These are phyloP conservation scores for Hyaloscypha hepaticicola DNA, from an alignment of 495 filamentous ascomycete species.

Conservation along the genomic window DNA sequence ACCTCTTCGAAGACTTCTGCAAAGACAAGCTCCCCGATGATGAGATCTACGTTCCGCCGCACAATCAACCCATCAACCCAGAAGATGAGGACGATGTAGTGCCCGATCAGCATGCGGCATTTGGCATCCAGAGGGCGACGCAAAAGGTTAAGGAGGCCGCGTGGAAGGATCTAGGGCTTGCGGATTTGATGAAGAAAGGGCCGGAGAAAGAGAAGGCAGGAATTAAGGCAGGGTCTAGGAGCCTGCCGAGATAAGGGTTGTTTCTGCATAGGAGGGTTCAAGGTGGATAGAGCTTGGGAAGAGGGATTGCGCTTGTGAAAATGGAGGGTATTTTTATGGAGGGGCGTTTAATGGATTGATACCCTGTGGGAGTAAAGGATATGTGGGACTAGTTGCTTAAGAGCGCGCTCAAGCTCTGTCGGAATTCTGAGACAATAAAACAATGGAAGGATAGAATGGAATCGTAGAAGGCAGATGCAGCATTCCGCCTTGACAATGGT, in stretches of 20 bases:
- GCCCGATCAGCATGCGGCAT: slow-evolving; percentile 95
- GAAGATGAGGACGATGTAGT: slow-evolving; percentile 99
- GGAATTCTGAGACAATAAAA: neutral
- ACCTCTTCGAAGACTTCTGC: slow-evolving; percentile 89
- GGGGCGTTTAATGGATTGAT: neutral
- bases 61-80: slow-evolving; percentile 90
- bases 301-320: neutral
- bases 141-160: slow-evolving; percentile 66
- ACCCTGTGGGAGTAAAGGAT: neutral
- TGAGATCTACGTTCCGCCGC: slow-evolving; percentile 85
- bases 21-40: slow-evolving; percentile 64
- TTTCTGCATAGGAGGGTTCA: neutral
- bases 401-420: neutral
- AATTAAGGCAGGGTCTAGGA: slow-evolving; percentile 32
- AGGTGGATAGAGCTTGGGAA: too few relatives aligned
- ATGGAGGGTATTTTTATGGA: neutral
- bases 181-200: slow-evolving; percentile 63
- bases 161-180: slow-evolving; percentile 85
- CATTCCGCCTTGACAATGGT: neutral
- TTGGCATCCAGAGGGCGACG: slow-evolving; percentile 88
- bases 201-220: slow-evolving; percentile 37
- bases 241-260: slow-evolving; percentile 43
- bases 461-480: neutral
- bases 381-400: neutral
- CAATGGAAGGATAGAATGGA: neutral